phyloP scores from a whole-genome alignment of 441 rosid genomes.

The Isatis lusitanica region DNA sequence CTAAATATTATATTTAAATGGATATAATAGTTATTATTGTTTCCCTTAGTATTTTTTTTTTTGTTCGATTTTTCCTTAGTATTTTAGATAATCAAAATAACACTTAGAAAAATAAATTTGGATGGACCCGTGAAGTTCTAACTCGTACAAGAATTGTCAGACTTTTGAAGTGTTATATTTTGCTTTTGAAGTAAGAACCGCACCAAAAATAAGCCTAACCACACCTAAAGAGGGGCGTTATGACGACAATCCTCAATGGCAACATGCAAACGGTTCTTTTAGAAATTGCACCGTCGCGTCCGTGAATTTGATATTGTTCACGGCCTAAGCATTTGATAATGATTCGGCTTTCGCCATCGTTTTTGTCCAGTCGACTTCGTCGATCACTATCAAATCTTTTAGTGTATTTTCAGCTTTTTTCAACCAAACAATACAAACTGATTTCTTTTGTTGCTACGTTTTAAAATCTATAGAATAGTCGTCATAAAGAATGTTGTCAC shows the following conservation, averaged over 20 bases:
- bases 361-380: neutral
- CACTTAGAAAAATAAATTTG: neutral
- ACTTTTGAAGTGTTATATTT: neutral
- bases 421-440: neutral
- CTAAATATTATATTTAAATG: too few species aligned
- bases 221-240: neutral
- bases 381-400: neutral
- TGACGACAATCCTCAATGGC: neutral
- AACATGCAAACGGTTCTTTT: conserved; percentile 14
- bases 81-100: too few species aligned
- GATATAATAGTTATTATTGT: too few species aligned
- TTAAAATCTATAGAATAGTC: neutral
- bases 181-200: neutral
- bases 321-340: conserved; percentile 7
- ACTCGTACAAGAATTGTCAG: neutral
- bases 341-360: neutral
- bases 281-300: conserved; percentile 1
- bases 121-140: conserved; percentile 5
- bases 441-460: neutral
- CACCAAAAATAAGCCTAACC: neutral
- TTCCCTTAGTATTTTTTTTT: too few species aligned
- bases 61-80: too few species aligned
- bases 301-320: neutral
- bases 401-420: neutral
- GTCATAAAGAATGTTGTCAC: neutral